These are phyloP conservation scores for Vicia villosa DNA, from an alignment of 306 rosid genomes.

Conservation along the genomic window DNA sequence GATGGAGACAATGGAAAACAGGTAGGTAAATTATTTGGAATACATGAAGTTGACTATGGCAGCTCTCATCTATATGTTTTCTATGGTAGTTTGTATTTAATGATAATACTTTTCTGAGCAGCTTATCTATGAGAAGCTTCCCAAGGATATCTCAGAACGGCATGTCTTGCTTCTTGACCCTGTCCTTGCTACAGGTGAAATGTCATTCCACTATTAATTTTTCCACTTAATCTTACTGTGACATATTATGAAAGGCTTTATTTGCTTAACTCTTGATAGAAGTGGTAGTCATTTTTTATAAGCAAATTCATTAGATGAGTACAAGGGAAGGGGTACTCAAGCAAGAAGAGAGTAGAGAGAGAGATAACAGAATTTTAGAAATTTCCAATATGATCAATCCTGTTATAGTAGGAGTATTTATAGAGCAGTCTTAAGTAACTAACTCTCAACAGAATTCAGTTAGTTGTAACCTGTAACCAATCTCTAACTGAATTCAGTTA, in stretches of 20 bases:
- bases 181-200: conserved; percentile 94
- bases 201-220: conserved; percentile 22
- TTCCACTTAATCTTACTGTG: conserved; percentile 9
- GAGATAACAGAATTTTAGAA: no score
- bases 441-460: no score
- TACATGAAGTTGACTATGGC: conserved; percentile 17
- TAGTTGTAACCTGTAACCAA: no score
- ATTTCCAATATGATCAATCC: no score
- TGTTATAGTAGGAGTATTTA: no score
- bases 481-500: no score
- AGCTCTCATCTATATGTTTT: conserved; percentile 9
- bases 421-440: no score
- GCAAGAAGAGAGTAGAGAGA: no score
- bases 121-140: conserved; percentile 98
- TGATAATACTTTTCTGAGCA: conserved; percentile 46
- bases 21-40: conserved; percentile 48
- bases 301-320: no score
- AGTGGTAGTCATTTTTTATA: no score
- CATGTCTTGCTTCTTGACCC: conserved; percentile 99
- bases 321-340: no score
- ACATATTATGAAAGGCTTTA: conserved; percentile 19
- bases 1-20: conserved; percentile 96
- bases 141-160: conserved; percentile 93
- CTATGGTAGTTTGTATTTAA: conserved; percentile 19
- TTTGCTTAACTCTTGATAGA: neutral